Evolutionary conservation across 2,329 filamentous ascomycete genomes (phyloP).

Genomic region (Sporothrix schenckii): DNA sequence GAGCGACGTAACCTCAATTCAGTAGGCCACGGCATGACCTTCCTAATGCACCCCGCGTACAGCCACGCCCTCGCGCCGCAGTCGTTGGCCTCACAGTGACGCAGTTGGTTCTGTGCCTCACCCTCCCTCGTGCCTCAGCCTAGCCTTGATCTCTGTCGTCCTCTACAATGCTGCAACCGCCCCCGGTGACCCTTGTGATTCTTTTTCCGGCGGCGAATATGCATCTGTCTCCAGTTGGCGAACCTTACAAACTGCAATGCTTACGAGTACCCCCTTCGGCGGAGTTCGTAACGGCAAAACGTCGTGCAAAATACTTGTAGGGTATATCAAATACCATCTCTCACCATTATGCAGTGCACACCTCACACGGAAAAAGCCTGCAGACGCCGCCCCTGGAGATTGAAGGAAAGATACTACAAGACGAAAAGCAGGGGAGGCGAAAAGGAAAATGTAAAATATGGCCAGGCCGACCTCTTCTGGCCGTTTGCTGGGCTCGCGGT

Average conservation of each 20-base stretch:
- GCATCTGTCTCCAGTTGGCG: neutral
- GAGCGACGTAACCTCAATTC: neutral
- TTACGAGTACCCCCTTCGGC: neutral
- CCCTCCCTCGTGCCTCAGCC: neutral
- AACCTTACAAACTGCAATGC: neutral
- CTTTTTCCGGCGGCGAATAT: neutral
- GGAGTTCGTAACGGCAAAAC: neutral
- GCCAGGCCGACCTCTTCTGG: neutral
- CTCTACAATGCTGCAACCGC: neutral
- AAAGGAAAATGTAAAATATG: neutral
- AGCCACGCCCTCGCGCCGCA: conserved; percentile 1
- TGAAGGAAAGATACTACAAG: neutral
- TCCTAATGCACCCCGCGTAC: conserved; percentile 18
- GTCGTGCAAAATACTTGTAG: no score
- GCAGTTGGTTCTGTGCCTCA: conserved; percentile 3
- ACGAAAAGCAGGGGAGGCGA: neutral
- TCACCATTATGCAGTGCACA: no score
- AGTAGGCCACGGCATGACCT: conserved; percentile 10
- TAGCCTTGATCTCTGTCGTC: no score
- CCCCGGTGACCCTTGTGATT: neutral
- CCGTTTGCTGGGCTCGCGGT: conserved; percentile 4
- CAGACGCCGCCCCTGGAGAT: neutral
- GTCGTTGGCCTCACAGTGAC: conserved; percentile 12
- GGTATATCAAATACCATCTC: no score
- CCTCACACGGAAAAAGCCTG: neutral